Conservation (phyloP, 2,329 filamentous ascomycete species). For the Fusarium marasasianum region DNA sequence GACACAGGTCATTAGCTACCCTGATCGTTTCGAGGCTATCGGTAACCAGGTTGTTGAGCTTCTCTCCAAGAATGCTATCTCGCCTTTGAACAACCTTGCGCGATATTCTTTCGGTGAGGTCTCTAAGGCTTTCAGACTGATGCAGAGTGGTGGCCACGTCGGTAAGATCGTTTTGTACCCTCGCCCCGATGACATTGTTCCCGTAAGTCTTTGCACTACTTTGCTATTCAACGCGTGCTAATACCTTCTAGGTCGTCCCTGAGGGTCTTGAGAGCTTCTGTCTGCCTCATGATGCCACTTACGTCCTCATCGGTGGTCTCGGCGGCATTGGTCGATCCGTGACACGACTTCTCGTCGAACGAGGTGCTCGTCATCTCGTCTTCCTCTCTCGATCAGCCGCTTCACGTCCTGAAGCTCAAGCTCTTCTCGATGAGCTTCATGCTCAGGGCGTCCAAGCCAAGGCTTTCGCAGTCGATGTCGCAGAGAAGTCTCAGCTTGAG, state of each 20-base stretch:
- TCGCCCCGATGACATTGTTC: neutral
- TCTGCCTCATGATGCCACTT: conserved; percentile 8
- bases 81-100: neutral
- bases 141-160: conserved; percentile 32
- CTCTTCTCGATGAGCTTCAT: neutral
- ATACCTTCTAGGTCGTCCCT: neutral
- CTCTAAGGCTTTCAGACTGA: conserved; percentile 25
- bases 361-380: conserved; percentile 42
- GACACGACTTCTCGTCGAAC: conserved; percentile 24
- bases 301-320: conserved; percentile 39
- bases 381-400: conserved; percentile 43
- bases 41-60: neutral
- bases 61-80: conserved; percentile 5
- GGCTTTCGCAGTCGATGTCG: neutral
- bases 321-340: conserved; percentile 40
- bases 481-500: conserved; percentile 19
- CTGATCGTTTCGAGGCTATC: neutral
- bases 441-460: neutral
- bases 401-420: neutral
- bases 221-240: neutral
- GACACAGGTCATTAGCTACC: neutral
- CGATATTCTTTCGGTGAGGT: conserved; percentile 16
- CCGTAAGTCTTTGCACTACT: neutral
- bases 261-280: neutral
- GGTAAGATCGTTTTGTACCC: conserved; percentile 21